Conservation (phyloP, 1,284 basidiomycete species). For the Ceratobasidium sp. region DNA sequence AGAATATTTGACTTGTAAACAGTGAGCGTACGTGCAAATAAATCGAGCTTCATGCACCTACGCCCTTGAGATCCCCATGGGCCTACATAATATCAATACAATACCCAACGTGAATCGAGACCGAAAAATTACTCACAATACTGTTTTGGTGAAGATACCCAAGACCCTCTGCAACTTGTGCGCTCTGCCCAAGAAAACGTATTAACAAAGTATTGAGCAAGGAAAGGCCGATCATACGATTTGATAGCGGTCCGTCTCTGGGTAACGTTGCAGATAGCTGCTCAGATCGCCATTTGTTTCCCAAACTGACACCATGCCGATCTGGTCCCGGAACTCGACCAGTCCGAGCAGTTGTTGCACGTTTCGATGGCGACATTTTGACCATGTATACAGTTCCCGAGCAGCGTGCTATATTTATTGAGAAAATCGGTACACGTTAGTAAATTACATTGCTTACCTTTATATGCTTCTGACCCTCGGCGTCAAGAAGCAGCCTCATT, state of each 20-base stretch:
- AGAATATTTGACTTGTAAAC: background rate
- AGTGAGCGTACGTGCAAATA: too few relatives aligned
- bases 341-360: slow-evolving; percentile 1
- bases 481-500: background rate
- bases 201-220: background rate
- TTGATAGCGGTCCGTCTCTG: background rate
- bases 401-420: background rate
- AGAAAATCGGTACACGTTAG: background rate
- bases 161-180: background rate
- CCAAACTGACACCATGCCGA: slow-evolving; percentile 12
- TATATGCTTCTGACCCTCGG: background rate
- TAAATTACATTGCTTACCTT: background rate
- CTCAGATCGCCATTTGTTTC: background rate
- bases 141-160: background rate
- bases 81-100: background rate
- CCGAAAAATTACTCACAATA: background rate
- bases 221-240: background rate
- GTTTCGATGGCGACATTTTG: background rate
- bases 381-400: slow-evolving; percentile 15
- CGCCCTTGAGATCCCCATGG: slow-evolving; percentile 15
- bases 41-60: background rate
- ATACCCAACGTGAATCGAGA: background rate
- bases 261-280: background rate
- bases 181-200: background rate
- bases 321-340: background rate